These are phyloP conservation scores for Geotrichum histeridarum DNA, from an alignment of 1,139 yeast species.

Conservation along the genomic window DNA sequence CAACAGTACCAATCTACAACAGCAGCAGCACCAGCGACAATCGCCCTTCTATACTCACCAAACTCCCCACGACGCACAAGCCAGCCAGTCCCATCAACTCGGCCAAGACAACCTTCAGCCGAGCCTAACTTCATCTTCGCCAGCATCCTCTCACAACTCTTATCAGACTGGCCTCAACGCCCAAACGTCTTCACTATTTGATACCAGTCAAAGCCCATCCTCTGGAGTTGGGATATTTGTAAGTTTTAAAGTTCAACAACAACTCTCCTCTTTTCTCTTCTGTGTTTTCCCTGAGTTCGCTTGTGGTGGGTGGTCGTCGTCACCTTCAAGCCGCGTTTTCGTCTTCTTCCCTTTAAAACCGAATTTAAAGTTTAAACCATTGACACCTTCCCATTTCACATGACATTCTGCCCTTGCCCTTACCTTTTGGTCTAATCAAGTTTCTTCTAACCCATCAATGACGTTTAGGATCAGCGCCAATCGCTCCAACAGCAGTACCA, in stretches of 20 bases:
- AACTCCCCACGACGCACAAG: neutral
- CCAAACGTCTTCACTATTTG: neutral
- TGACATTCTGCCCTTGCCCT: neutral
- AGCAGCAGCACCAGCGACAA: neutral
- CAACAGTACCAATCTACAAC: neutral
- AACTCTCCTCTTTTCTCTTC: too few species aligned
- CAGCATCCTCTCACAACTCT: slow-evolving; percentile 1
- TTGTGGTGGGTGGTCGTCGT: too few species aligned
- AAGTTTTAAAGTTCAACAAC: neutral
- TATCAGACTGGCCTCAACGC: neutral
- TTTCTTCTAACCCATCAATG: neutral
- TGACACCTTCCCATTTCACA: neutral
- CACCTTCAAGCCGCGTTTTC: too few species aligned
- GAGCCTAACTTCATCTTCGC: neutral
- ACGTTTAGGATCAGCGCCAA: neutral
- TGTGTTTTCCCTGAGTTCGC: too few species aligned
- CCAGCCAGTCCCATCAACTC: neutral
- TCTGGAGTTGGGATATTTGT: neutral
- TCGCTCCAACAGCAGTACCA: slow-evolving; percentile 6
- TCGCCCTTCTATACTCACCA: neutral
- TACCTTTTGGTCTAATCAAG: neutral
- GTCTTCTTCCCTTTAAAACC: too few species aligned
- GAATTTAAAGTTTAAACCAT: neutral
- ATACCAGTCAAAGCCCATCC: neutral
- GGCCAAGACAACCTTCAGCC: slow-evolving; percentile 1